Percentiles rank a stretch among this genome's conserved stretches.
Conservation (phyloP, 1,284 basidiomycete species). For the Papiliotrema nemorosa region DNA sequence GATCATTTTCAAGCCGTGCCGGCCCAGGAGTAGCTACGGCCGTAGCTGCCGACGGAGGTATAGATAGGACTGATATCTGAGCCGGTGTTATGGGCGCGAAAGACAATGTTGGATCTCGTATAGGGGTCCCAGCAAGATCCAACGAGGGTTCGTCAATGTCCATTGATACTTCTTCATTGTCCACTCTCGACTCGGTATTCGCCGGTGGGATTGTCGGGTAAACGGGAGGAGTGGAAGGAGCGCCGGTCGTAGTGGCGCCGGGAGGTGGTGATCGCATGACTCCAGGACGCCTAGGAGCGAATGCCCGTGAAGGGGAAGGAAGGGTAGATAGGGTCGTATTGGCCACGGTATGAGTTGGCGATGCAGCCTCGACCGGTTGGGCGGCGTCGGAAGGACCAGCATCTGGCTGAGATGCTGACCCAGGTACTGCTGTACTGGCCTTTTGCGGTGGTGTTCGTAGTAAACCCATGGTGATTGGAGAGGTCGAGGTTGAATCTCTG, state of each 20-base stretch:
- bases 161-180: neutral
- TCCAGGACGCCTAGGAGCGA: conserved; percentile 19
- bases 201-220: neutral
- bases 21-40: too few relatives aligned
- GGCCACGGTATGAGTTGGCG: neutral
- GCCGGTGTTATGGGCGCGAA: neutral
- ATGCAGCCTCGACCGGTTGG: neutral
- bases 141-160: neutral
- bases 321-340: neutral
- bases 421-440: neutral
- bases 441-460: conserved; percentile 31
- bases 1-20: too few relatives aligned
- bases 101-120: neutral
- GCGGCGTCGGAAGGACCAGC: neutral
- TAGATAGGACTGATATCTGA: too few relatives aligned
- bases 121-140: conserved; percentile 1
- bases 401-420: neutral
- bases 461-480: conserved; percentile 25
- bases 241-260: neutral
- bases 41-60: too few relatives aligned
- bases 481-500: too few relatives aligned
- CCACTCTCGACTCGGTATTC: neutral
- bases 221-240: neutral
- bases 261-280: conserved; percentile 23
- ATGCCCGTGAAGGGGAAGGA: conserved; percentile 15